Evolutionary conservation across 2,329 filamentous ascomycete species (phyloP).

Genomic region (Nemania bipapillata): DNA sequence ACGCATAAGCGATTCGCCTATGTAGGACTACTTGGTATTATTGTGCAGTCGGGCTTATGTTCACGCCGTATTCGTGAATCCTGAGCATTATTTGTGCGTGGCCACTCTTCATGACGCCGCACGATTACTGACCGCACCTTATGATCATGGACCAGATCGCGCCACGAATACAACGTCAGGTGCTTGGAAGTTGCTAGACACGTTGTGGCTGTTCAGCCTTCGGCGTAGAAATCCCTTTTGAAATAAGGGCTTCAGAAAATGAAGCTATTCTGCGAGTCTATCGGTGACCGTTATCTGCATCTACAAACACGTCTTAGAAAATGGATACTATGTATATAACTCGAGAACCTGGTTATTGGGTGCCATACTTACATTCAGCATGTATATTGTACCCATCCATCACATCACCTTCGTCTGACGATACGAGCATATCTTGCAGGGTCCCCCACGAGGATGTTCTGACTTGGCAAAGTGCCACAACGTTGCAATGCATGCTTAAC

Average conservation of each 20-base stretch:
- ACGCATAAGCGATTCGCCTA: neutral
- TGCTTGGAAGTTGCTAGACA: neutral
- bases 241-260: neutral
- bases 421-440: neutral
- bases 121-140: neutral
- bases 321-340: too few species aligned
- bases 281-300: neutral
- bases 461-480: neutral
- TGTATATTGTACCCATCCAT: neutral
- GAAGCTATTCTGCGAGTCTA: neutral
- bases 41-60: neutral
- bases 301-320: neutral
- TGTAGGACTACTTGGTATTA: constrained; percentile 6
- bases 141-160: neutral
- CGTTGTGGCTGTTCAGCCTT: neutral
- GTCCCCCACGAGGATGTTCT: neutral
- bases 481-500: constrained; percentile 13
- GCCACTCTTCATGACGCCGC: neutral
- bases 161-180: neutral
- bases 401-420: neutral
- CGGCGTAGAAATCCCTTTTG: neutral
- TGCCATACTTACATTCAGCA: neutral
- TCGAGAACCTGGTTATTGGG: neutral
- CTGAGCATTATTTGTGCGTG: neutral
- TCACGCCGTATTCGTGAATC: neutral